Evolutionary conservation across 306 rosid genomes (phyloP).

Genomic region (Dryas octopetala): DNA sequence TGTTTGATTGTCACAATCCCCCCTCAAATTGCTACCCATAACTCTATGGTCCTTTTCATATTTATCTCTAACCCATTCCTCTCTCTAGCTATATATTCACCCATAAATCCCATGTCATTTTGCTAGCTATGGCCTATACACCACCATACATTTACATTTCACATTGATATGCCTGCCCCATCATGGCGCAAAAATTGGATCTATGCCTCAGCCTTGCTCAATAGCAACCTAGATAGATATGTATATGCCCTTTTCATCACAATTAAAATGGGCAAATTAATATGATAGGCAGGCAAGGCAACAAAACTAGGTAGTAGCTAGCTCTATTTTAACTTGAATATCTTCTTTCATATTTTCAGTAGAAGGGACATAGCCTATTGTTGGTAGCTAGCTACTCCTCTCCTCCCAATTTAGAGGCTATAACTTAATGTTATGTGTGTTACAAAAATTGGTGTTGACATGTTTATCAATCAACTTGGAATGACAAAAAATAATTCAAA

Average conservation of each 20-base stretch:
- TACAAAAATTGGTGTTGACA: no score
- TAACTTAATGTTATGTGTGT: no score
- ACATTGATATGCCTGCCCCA: background rate
- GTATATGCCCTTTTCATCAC: background rate
- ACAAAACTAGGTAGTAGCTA: background rate
- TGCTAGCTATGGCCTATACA: background rate
- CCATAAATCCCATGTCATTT: background rate
- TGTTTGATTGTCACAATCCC: conserved; percentile 6
- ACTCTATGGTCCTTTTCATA: conserved; percentile 23
- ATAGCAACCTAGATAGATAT: background rate
- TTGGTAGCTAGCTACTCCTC: no score
- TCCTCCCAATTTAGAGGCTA: no score
- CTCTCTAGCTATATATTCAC: background rate
- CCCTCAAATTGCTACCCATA: background rate
- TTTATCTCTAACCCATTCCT: conserved; percentile 19
- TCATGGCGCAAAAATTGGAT: background rate
- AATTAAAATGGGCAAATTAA: background rate
- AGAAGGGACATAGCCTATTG: no score
- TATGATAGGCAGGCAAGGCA: background rate
- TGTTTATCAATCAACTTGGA: no score
- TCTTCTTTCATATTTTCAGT: background rate
- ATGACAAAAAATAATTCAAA: no score
- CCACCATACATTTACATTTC: background rate
- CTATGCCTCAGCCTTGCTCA: conserved; percentile 1
- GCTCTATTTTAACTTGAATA: background rate